Base-by-base conservation (phyloP, 208 protist species). In the Acanthamoeba quina region DNA sequence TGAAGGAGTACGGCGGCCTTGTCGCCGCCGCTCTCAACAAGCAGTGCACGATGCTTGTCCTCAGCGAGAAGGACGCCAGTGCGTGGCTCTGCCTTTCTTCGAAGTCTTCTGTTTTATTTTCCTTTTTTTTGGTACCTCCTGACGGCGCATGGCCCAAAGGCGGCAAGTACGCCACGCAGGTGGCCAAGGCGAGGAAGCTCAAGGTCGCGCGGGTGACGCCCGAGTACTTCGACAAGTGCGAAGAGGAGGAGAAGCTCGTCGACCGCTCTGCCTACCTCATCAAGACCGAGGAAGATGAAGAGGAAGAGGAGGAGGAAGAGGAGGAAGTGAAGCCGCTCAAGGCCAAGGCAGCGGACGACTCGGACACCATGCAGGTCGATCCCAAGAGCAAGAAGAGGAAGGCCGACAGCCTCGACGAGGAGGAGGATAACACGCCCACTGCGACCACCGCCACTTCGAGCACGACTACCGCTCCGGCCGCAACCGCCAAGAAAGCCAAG, bases 21-120 rank as follows among this genome's bases (percentile, higher is more conserved):
- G 70, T 78, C 37, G 70, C 70, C 37, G 10, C 6, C 5, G 70
- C 70, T 21, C 70, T 78, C 70, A 78, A 78, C 70, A 78, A 78
- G 70, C 29, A 78, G 37, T 78, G 70, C 70, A 78, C 70, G 70
- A 34, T 78, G 31, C 70, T 78, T 29, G 70, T 78, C 10, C 37
- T 78, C 70, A 78, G 11, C 19, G 70, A 78, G 31, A 78, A 78
- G 70, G 70, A 78, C 70, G 70, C 70, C 34, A 11, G 70, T 78
- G 29, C 29, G 70, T 58, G 11, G 15, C 24, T 29, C 60, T 21
- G 26, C 60, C 24, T 68, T 29, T 15, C n/a, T 66, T 21, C 4
- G 1, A 24, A 24, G 6, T 29, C 10, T 4, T 66, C 7, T 58
- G 21, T 7, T 21, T 58, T 7, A 58, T 21, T 56, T 17, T 56